Conservation (phyloP, 306 rosid genomes). For the Sphenostylis stenocarpa region DNA sequence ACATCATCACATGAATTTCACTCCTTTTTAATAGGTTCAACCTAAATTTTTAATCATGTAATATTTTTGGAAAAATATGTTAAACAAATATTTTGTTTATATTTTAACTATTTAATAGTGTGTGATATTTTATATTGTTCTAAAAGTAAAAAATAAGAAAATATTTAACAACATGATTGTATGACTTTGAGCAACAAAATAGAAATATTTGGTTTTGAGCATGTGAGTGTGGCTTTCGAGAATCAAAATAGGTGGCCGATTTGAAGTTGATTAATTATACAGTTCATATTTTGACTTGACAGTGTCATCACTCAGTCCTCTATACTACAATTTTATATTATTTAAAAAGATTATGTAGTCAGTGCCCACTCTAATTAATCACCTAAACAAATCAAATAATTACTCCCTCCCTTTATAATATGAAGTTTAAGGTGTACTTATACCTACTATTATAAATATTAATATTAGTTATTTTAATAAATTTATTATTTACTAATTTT, state of each 20-base stretch:
- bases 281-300: conserved; percentile 5
- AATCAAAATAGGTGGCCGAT: conserved; percentile 46
- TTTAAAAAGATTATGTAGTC: not conserved
- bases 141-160: not conserved
- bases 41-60: no score
- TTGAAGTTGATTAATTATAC: conserved; percentile 1
- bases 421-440: no score
- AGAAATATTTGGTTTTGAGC: not conserved
- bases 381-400: no score
- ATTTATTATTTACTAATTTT: no score
- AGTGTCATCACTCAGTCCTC: not conserved
- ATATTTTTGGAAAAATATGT: no score
- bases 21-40: no score
- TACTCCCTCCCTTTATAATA: no score
- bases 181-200: not conserved
- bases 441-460: no score
- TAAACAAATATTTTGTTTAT: no score
- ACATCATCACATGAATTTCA: no score
- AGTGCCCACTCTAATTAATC: not conserved
- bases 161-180: not conserved
- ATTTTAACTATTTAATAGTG: no score
- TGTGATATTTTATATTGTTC: not conserved
- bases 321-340: not conserved
- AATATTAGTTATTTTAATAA: no score
- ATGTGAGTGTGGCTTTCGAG: conserved; percentile 5